phyloP scores from a whole-genome alignment of 2,329 filamentous ascomycete genomes.

The Myriangium duriaei region DNA sequence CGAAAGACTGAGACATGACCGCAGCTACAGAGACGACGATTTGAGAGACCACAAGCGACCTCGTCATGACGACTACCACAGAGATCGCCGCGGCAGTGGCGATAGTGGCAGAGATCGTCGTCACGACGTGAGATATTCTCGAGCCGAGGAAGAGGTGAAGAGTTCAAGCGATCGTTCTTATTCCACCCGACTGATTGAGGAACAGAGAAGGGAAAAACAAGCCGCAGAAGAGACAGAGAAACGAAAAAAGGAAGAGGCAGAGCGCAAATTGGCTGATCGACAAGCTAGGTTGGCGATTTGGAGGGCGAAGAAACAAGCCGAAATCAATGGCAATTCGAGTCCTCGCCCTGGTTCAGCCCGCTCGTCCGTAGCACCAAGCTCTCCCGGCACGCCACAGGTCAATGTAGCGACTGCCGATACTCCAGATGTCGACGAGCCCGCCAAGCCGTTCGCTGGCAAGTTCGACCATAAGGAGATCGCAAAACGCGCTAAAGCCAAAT shows the following conservation, averaged over 20 bases:
- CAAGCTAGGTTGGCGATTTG: constrained; percentile 75
- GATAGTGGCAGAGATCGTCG: constrained; percentile 50
- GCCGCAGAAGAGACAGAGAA: constrained; percentile 12
- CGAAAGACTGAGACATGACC: constrained; percentile 56
- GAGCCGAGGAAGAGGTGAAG: constrained; percentile 3
- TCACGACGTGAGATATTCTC: constrained; percentile 30
- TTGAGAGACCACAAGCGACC: constrained; percentile 53
- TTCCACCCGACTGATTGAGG: background rate
- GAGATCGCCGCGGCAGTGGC: constrained; percentile 44
- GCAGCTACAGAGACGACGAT: constrained; percentile 68
- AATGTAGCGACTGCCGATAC: constrained; percentile 9
- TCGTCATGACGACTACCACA: constrained; percentile 54
- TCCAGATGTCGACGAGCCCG: constrained; percentile 30
- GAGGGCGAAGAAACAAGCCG: constrained; percentile 63
- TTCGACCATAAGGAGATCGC: constrained; percentile 79
- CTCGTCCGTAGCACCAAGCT: constrained; percentile 22
- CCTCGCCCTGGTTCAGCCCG: constrained; percentile 35
- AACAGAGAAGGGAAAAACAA: constrained; percentile 5
- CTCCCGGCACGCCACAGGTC: constrained; percentile 30
- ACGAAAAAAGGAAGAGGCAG: constrained; percentile 45
- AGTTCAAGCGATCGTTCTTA: background rate
- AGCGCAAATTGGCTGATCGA: constrained; percentile 56
- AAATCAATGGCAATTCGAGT: constrained; percentile 52
- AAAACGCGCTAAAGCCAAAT: constrained; percentile 53
- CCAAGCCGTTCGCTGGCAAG: constrained; percentile 58